phyloP scores from a whole-genome alignment of 257 asterid species.

The Solanum gracilifrons region DNA sequence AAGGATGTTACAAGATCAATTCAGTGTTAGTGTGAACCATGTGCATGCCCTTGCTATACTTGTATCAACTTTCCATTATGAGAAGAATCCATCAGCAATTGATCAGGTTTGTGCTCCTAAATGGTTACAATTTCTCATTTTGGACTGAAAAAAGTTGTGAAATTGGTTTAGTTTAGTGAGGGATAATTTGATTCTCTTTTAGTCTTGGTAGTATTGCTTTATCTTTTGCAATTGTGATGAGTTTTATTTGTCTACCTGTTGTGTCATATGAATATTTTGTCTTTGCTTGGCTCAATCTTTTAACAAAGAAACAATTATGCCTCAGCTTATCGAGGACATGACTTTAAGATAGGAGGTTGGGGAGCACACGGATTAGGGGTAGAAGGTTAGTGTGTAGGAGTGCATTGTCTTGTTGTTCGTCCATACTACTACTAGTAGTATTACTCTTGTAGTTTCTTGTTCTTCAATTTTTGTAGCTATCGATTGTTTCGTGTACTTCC shows the following conservation, averaged over 20 bases:
- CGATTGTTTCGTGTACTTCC: neutral
- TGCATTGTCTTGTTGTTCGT: neutral
- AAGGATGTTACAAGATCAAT: constrained; percentile 92
- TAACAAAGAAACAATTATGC: neutral
- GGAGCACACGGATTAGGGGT: neutral
- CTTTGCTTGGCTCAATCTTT: neutral
- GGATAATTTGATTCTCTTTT: neutral
- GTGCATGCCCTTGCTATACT: constrained; percentile 93
- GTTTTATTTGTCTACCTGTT: neutral
- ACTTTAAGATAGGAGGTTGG: neutral
- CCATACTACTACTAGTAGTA: neutral
- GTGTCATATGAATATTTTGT: neutral
- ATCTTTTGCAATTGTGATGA: neutral
- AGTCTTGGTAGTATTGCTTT: neutral
- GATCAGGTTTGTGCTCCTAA: constrained; percentile 56
- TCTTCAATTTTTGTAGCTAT: neutral
- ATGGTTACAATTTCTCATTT: neutral
- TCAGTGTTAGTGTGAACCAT: constrained; percentile 85
- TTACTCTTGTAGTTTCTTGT: neutral
- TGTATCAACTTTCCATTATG: constrained; percentile 76
- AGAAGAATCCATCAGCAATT: constrained; percentile 82
- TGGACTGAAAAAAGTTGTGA: neutral
- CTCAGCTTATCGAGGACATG: neutral
- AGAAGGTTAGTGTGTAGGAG: neutral
- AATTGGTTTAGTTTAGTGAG: neutral